Conservation (phyloP, 345 rosid species). For the Corchorus olitorius region DNA sequence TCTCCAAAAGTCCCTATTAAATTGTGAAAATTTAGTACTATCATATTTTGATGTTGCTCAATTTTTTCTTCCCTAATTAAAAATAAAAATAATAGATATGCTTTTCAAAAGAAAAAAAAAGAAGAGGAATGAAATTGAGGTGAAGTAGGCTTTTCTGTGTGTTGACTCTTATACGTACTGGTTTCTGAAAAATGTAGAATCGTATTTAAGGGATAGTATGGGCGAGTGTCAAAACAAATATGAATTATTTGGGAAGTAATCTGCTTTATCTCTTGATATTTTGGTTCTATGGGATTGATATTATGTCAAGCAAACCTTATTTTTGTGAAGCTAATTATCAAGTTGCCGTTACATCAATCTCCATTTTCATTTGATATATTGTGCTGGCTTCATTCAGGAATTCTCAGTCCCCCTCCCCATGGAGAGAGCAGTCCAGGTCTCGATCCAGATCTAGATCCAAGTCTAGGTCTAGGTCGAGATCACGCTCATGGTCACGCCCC, state of each 20-base stretch:
- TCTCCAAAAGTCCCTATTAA: not conserved
- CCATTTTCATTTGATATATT: not conserved
- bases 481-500: slow-evolving; percentile 64
- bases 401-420: slow-evolving; percentile 71
- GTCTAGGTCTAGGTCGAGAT: slow-evolving; percentile 57
- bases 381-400: slow-evolving; percentile 41
- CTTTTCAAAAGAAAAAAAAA: too few species aligned
- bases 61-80: not conserved
- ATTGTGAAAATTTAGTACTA: not conserved
- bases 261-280: not conserved
- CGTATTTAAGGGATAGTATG: not conserved
- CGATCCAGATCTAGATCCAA: slow-evolving; percentile 48
- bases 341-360: not conserved
- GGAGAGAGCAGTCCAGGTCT: slow-evolving; percentile 52
- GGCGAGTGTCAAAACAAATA: not conserved
- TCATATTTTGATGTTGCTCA: not conserved
- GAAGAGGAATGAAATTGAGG: not conserved
- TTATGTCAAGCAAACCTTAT: not conserved
- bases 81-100: too few species aligned
- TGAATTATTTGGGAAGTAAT: not conserved
- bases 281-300: not conserved
- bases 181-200: not conserved
- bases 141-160: not conserved
- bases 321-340: not conserved
- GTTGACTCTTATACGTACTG: not conserved